Conservation (phyloP, 768 basidiomycete species). For the Podaxis rugospora region DNA sequence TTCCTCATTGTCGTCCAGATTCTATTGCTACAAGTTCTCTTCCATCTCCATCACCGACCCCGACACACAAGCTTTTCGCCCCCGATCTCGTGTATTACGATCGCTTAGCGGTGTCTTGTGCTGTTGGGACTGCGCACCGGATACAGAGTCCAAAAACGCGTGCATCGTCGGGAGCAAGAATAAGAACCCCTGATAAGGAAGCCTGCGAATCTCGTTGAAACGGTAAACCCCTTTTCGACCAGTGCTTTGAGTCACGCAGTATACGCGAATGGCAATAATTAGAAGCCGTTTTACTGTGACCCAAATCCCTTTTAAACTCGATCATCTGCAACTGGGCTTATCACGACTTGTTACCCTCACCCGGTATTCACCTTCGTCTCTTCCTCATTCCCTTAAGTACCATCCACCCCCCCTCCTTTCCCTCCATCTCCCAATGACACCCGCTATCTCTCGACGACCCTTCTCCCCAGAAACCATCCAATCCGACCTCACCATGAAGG, state of each 20-base stretch:
- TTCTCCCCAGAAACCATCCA: conserved; percentile 23
- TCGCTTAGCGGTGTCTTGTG: not conserved
- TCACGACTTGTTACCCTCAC: conserved; percentile 24
- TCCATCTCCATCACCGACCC: conserved; percentile 5
- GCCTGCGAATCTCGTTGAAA: not conserved
- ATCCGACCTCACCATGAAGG: conserved; percentile 23
- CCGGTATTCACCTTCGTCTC: conserved; percentile 18
- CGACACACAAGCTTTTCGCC: not conserved
- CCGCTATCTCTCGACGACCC: conserved; percentile 32
- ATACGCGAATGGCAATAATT: conserved; percentile 19
- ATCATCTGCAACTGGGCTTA: conserved; percentile 7
- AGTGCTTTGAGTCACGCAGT: conserved; percentile 33
- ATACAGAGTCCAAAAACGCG: not conserved
- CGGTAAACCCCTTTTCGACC: conserved; percentile 19
- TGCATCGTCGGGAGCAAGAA: not conserved
- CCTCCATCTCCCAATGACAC: conserved; percentile 36
- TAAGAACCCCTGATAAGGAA: not conserved
- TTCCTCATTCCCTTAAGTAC: conserved; percentile 25
- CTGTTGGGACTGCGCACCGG: not conserved
- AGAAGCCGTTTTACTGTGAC: conserved; percentile 9
- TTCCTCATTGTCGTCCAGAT: not conserved
- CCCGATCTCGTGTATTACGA: not conserved
- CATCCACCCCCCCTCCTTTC: conserved; percentile 16
- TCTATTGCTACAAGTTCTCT: not conserved
- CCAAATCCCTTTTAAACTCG: conserved; percentile 7